These are phyloP conservation scores for Castanospermum australe DNA, from an alignment of 306 rosid species.

Conservation along the genomic window DNA sequence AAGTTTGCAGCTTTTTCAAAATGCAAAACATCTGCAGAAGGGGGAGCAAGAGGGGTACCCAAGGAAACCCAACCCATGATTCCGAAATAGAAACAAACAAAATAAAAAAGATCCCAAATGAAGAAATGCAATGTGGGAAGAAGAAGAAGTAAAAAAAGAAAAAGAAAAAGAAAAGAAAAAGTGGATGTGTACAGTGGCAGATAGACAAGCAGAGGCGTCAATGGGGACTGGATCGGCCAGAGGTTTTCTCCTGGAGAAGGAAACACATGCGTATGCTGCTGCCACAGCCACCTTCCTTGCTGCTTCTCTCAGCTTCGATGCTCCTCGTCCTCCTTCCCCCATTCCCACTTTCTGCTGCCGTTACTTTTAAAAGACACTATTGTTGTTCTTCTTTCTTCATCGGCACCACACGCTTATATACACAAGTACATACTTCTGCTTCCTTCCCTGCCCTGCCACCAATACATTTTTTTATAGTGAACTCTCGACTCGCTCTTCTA, in stretches of 20 bases:
- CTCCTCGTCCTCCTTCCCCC: conserved; percentile 50
- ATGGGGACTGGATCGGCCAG: conserved; percentile 54
- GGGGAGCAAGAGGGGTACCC: neutral
- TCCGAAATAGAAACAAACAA: no score
- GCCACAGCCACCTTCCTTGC: conserved; percentile 68
- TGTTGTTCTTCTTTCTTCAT: conserved; percentile 20
- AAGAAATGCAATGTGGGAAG: neutral
- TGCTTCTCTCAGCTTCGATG: conserved; percentile 69
- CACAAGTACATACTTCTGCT: conserved; percentile 24
- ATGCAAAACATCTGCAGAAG: neutral
- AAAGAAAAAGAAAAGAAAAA: no score
- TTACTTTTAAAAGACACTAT: conserved; percentile 29
- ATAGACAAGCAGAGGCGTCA: conserved; percentile 35
- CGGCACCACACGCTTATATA: neutral
- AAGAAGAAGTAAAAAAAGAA: no score
- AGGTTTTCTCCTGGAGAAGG: conserved; percentile 65
- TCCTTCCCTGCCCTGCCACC: conserved; percentile 25
- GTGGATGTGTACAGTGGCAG: conserved; percentile 30
- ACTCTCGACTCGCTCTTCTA: no score
- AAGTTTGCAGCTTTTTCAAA: conserved; percentile 41
- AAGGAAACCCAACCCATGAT: neutral
- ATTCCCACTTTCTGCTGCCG: conserved; percentile 30
- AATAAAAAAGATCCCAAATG: neutral
- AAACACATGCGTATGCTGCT: conserved; percentile 79
- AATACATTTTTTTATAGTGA: conserved; percentile 25